phyloP scores from a whole-genome alignment of 1,284 basidiomycete genomes.

The Heliocybe sulcata region DNA sequence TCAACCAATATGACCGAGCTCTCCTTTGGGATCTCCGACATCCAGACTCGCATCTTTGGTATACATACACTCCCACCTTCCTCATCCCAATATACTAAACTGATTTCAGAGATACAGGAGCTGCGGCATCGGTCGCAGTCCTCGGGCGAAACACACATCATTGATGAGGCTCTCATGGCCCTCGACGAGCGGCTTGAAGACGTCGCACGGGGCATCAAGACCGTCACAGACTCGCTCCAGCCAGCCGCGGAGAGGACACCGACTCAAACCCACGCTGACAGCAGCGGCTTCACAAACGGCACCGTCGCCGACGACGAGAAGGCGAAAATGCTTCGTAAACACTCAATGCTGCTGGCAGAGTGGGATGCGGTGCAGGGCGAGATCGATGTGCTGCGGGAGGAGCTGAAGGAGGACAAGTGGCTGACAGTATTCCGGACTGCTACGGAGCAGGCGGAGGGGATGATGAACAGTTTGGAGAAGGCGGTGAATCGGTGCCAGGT shows the following conservation, averaged over 20 bases:
- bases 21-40: slow-evolving; percentile 76
- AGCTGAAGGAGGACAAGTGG: slow-evolving; percentile 95
- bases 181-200: slow-evolving; percentile 77
- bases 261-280: slow-evolving; percentile 26
- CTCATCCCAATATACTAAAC: slow-evolving; percentile 5
- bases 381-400: slow-evolving; percentile 76
- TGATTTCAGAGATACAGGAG: slow-evolving; percentile 68
- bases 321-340: slow-evolving; percentile 58
- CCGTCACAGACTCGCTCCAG: slow-evolving; percentile 54
- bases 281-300: not conserved
- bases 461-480: slow-evolving; percentile 95
- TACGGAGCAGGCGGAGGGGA: slow-evolving; percentile 87
- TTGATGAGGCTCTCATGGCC: slow-evolving; percentile 74
- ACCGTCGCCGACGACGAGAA: slow-evolving; percentile 31
- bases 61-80: slow-evolving; percentile 16
- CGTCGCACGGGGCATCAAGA: slow-evolving; percentile 62
- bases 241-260: slow-evolving; percentile 46
- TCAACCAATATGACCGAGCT: slow-evolving; percentile 82
- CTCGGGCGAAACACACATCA: slow-evolving; percentile 57
- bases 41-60: slow-evolving; percentile 85
- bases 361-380: slow-evolving; percentile 81
- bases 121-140: slow-evolving; percentile 73
- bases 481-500: slow-evolving; percentile 82
- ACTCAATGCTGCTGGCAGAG: slow-evolving; percentile 57
- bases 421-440: slow-evolving; percentile 91